Base-by-base conservation (phyloP, 83 land plant species). In the Picea abies region DNA sequence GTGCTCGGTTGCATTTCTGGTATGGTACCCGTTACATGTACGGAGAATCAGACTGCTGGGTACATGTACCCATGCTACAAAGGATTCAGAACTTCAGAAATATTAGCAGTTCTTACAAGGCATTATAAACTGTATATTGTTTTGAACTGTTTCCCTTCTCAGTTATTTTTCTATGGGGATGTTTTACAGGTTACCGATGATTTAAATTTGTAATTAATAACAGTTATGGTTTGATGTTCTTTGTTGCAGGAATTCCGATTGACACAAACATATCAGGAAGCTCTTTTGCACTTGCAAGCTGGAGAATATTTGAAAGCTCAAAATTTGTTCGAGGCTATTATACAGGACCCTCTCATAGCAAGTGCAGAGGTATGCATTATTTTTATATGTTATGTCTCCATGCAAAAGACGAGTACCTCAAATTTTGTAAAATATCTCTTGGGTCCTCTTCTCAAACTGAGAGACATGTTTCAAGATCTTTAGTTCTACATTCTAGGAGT, bases 251-350 rank as follows among this genome's bases (percentile, higher is more conserved):
- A 98, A 80, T 96, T 94, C 80, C 93, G 90, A 75, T 90, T 98
- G 60, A 84, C 94, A 76, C 94, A 98, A 89, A 89, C 86, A 69
- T 98, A 98, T 82, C 93, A 96, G 76, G 98, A 98, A 61, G 99
- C 96, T 67, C 93, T 98, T 47, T 69, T 87, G 72, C 86, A 89
- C 80, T 84, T 98, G 83, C 93, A 98, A 86, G 84, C 86, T 56
- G 94, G 96, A 83, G 94, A 96, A 37, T 92, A 92, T 70, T 86
- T 76, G 25, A 94, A 94, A 80, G 99, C 99, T 69, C 98, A 89
- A 29, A 87, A 87, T 68, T 90, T 98, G 60, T 90, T 98, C 22
- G 94, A 98, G 86, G 32, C 86, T 82, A 97, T 97, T 29, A 65
- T 97, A 29, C 88, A 93, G 85, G 97, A 97, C 84, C 99, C 97